phyloP scores from a whole-genome alignment of 768 basidiomycete species.

The Tricholoma sp. region DNA sequence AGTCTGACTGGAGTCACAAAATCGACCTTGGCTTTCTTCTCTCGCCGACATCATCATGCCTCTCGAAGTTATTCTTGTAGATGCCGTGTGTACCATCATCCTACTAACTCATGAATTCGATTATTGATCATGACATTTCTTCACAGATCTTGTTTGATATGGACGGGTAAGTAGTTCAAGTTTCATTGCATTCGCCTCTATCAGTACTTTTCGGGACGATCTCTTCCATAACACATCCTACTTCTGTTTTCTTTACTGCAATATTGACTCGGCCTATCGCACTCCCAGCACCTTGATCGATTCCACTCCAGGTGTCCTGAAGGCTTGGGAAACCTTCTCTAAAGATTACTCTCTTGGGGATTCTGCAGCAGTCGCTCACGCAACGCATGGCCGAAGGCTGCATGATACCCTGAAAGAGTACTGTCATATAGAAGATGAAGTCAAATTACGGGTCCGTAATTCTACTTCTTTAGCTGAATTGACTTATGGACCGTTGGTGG shows the following conservation, averaged over 20 bases:
- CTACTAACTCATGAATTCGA: background rate
- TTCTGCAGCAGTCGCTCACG: slow-evolving; percentile 41
- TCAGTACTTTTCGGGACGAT: background rate
- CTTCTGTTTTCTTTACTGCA: background rate
- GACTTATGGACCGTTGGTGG: background rate
- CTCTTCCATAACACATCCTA: background rate
- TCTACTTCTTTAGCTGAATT: background rate
- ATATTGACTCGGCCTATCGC: background rate
- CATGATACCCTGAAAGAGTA: slow-evolving; percentile 70
- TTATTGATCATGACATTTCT: background rate
- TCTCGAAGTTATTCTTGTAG: slow-evolving; percentile 33
- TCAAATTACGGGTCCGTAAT: slow-evolving; percentile 45
- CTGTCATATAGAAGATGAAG: slow-evolving; percentile 58
- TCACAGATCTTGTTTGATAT: slow-evolving; percentile 62
- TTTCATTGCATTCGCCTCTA: background rate
- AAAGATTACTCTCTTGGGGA: slow-evolving; percentile 55
- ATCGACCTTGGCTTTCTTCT: background rate
- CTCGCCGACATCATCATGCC: slow-evolving; percentile 19
- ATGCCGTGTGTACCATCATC: slow-evolving; percentile 40
- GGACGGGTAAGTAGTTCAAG: slow-evolving; percentile 47
- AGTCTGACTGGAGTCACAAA: background rate
- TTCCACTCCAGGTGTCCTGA: slow-evolving; percentile 78
- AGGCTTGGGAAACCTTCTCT: slow-evolving; percentile 71
- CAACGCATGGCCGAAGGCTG: slow-evolving; percentile 73
- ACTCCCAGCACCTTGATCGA: slow-evolving; percentile 65